Evolutionary conservation across 208 protist genomes (phyloP), one percentile per base, ranked within the genome.

Genomic region (Trypanosoma conorhini): DNA sequence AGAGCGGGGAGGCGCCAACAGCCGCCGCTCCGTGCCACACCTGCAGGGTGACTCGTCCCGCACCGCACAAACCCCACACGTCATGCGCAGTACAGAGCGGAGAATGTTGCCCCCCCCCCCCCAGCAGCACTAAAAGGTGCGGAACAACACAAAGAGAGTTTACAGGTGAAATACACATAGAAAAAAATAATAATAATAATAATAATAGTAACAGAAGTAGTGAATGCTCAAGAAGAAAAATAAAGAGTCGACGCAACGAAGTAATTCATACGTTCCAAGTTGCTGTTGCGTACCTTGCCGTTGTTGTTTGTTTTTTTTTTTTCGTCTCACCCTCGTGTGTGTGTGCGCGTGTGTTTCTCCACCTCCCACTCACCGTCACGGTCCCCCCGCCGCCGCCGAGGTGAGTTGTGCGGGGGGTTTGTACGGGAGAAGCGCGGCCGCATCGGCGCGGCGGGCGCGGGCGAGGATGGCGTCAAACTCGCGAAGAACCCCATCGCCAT

Each of bases 131-230:
- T 38, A 2, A 38, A 38, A 38, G 33, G 7, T 38, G 31, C 22
- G 17, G 1, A 19, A 13, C 19, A 50, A 50, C 22, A 64, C 22
- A 0, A 21, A 33, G 5, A 21, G 2, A 9, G 28, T 28, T 21
- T 31, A 63, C 8, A 63, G 30, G 24, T 22, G 21, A 48, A 38
- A 75, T 54, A 26, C 72, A 69, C 21, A 79, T 66, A 56, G 26
- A 60, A 59, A 59, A 40, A 68, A 38, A 38, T 38, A 38, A n/a
- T n/a, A n/a, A n/a, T n/a, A n/a, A n/a, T n/a, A n/a, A n/a, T n/a
- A 64, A 50, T 12, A 21, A 42, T 30, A 50, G 17, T 22, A 62
- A 62, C 3, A 62, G 44, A 42, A 40, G 1, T 12, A 42, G 28
- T 28, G 35, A 62, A 22, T 7, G 24, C n/a, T n/a, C 57, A 74